Evolutionary conservation across 345 rosid genomes (phyloP).

Genomic region (Linum tenue): DNA sequence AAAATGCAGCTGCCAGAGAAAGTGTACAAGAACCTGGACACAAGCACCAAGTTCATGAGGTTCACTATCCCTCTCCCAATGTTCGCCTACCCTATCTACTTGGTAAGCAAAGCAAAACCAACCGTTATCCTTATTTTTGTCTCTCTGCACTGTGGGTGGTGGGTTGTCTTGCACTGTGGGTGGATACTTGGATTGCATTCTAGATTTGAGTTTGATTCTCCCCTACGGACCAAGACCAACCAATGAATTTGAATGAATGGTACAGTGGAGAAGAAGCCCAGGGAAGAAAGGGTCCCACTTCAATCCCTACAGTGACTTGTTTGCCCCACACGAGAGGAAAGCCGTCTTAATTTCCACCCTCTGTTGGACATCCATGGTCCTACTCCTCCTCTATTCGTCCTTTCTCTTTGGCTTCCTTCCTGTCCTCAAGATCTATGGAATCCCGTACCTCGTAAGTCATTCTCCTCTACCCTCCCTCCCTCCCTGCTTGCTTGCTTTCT

Average conservation of each 20-base stretch:
- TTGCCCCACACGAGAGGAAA: constrained; percentile 53
- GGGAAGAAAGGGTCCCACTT: constrained; percentile 88
- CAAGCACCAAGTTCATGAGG: constrained; percentile 35
- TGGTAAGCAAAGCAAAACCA: constrained; percentile 30
- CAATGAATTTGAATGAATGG: not conserved
- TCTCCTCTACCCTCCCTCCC: not conserved
- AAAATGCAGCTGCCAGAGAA: constrained; percentile 45
- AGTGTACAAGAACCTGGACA: constrained; percentile 33
- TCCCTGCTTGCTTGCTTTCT: not conserved
- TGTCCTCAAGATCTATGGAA: constrained; percentile 5
- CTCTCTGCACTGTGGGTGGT: no score
- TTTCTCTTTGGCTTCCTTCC: not conserved
- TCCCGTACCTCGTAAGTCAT: not conserved
- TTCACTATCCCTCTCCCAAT: constrained; percentile 55
- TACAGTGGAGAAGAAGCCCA: constrained; percentile 77
- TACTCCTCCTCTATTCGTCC: not conserved
- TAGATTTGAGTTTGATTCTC: no score
- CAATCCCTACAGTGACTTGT: constrained; percentile 68
- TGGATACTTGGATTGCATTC: no score
- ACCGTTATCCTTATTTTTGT: no score
- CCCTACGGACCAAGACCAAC: no score
- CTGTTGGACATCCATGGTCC: no score
- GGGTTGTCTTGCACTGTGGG: no score
- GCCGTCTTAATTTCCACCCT: constrained; percentile 50
- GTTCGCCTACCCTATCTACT: constrained; percentile 57